Base-by-base conservation (phyloP, 2,329 filamentous ascomycete genomes). In the Alternaria atra region DNA sequence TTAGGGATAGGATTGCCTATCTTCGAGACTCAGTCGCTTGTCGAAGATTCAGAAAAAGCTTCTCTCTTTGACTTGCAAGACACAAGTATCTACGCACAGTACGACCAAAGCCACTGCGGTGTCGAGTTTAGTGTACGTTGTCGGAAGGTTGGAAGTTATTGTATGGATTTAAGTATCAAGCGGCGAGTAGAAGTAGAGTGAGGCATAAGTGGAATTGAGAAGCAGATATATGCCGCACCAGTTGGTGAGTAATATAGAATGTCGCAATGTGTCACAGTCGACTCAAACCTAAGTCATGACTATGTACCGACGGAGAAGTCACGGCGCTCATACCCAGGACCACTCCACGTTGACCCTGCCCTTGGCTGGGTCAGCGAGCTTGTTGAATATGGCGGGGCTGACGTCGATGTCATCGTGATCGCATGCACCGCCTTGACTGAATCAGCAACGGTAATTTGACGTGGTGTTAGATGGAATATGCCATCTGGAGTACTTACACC, bases 281-380 rank as follows among this genome's bases (percentile, higher is more conserved):
- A 56, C 43, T 42, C 43, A 56, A 55, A 15, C 30, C 25, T 48
- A 42, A 56, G 44, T 56, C 27, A 56, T 34, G 34, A 56, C 35
- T 32, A 27, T 50, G 35, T 50, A 17, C 27, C 9, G 25, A 7
- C 34, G 34, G 27, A 39, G 6, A 32, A 63, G 42, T 53, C 17
- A 47, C 59, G 6, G 43, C 57, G 55, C 60, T 73, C 63, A 76
- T 13, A 85, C 65, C 84, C 84, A 86, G 52, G 81, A 79, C 84
- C 84, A 86, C 39, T 82, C 77, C 42, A 85, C 79, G 4, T 63
- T 62, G 5, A 86, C 84, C 50, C 84, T 77, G 1, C 84, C 84
- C 32, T 80, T 71, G 37, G 78, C 81, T 9, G 79, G 66, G 55
- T 82, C 72, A 1, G 84, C 84, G 48, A 86, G 71, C 51, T 81